These are phyloP conservation scores for Moricandia arvensis DNA, from an alignment of 345 rosid genomes.

Conservation along the genomic window DNA sequence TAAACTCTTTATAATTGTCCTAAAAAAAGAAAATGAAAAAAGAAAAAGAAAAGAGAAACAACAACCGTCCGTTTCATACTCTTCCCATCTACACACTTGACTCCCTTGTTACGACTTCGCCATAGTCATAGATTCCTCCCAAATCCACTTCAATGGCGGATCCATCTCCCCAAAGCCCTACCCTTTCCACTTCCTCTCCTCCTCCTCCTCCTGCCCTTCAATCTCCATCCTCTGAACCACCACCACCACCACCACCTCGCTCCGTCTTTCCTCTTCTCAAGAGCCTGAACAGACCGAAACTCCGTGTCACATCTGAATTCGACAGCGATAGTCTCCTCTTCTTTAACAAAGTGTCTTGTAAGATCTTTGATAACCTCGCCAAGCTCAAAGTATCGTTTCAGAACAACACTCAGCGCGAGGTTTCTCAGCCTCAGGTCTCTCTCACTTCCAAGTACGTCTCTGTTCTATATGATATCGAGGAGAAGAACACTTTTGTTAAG, in stretches of 20 bases:
- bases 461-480: conserved; percentile 70
- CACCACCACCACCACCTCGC: conserved; percentile 22
- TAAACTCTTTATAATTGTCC: neutral
- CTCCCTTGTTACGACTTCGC: neutral
- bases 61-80: conserved; percentile 34
- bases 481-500: conserved; percentile 56
- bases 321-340: conserved; percentile 78
- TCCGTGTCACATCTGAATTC: conserved; percentile 80
- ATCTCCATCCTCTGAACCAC: conserved; percentile 23
- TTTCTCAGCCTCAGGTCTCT: conserved; percentile 65
- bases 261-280: conserved; percentile 31
- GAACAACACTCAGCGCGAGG: conserved; percentile 64
- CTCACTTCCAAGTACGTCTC: conserved; percentile 70
- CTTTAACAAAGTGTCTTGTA: conserved; percentile 75
- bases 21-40: too few species aligned
- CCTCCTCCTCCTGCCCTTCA: conserved; percentile 14
- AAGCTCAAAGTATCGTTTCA: conserved; percentile 72
- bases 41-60: too few species aligned
- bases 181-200: conserved; percentile 17
- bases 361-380: conserved; percentile 77
- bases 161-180: conserved; percentile 41
- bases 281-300: conserved; percentile 47
- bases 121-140: conserved; percentile 12
- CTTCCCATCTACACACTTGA: neutral
- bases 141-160: conserved; percentile 46